phyloP scores from a whole-genome alignment of 2,329 filamentous ascomycete species.

The Triangularia setosa region DNA sequence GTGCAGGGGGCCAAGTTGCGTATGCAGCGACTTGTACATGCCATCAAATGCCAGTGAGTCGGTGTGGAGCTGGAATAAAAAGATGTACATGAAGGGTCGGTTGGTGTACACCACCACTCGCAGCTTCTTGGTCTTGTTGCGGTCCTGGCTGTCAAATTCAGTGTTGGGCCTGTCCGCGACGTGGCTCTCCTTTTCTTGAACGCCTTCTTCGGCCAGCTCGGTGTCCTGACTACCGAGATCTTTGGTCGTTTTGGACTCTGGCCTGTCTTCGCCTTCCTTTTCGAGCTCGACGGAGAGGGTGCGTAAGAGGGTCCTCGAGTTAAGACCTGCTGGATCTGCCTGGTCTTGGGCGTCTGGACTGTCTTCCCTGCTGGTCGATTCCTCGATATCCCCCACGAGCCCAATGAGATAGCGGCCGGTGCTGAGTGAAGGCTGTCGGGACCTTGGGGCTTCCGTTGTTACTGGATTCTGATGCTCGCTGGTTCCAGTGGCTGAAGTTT shows the following conservation, averaged over 20 bases:
- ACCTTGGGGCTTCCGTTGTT: constrained; percentile 11
- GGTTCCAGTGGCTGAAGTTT: neutral
- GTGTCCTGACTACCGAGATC: constrained; percentile 42
- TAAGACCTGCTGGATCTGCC: constrained; percentile 33
- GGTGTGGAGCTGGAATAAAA: constrained; percentile 64
- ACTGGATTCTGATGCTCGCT: constrained; percentile 13
- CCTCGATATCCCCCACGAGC: constrained; percentile 57
- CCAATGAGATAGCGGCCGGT: constrained; percentile 61
- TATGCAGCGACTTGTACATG: constrained; percentile 57
- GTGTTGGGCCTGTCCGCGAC: constrained; percentile 20
- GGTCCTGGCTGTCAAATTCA: constrained; percentile 45
- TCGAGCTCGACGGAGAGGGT: constrained; percentile 65
- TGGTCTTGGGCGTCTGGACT: constrained; percentile 32
- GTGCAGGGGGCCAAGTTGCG: constrained; percentile 56
- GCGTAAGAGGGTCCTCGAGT: constrained; percentile 58
- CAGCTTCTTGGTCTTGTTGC: constrained; percentile 53
- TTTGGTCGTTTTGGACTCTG: constrained; percentile 43
- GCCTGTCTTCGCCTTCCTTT: constrained; percentile 35
- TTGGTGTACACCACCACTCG: constrained; percentile 70
- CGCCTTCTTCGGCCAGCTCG: constrained; percentile 21
- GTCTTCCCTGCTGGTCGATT: constrained; percentile 39
- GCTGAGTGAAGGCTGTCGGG: constrained; percentile 18
- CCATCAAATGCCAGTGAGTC: constrained; percentile 53
- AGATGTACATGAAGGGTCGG: constrained; percentile 72
- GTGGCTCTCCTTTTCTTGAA: constrained; percentile 19